Conservation (phyloP, 106 monocot species). For the Hemerocallis citrina region DNA sequence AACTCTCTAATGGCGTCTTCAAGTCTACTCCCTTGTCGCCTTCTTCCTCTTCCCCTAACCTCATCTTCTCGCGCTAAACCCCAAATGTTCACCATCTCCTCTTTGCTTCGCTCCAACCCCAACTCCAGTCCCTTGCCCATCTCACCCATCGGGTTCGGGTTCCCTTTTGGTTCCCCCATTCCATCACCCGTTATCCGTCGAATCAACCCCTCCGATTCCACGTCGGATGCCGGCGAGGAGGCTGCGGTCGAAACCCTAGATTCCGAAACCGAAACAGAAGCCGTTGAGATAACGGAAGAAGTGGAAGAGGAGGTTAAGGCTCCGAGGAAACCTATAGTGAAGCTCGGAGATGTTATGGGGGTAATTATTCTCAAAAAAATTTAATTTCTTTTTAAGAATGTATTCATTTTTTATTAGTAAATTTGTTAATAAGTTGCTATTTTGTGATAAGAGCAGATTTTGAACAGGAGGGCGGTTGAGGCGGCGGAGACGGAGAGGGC, state of each 20-base stretch:
- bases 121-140: not conserved
- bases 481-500: constrained; percentile 48
- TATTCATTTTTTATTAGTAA: not conserved
- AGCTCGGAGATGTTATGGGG: constrained; percentile 77
- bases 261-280: not conserved
- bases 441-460: constrained; percentile 23
- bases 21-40: not conserved
- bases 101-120: constrained; percentile 1
- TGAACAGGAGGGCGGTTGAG: constrained; percentile 63
- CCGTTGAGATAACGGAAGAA: not conserved
- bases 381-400: not conserved
- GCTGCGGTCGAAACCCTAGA: not conserved
- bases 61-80: not conserved
- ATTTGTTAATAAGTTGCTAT: not conserved
- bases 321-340: constrained; percentile 41
- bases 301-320: constrained; percentile 24
- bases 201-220: not conserved
- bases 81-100: not conserved
- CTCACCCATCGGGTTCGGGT: not conserved
- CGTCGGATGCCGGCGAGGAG: constrained; percentile 2
- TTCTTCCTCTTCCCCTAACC: not conserved
- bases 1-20: not conserved
- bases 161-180: not conserved
- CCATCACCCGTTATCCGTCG: not conserved
- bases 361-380: constrained; percentile 15